Percentiles rank a stretch among this genome's conserved stretches.
phyloP scores from a whole-genome alignment of 495 filamentous ascomycete genomes.

The Penicillium angulare region DNA sequence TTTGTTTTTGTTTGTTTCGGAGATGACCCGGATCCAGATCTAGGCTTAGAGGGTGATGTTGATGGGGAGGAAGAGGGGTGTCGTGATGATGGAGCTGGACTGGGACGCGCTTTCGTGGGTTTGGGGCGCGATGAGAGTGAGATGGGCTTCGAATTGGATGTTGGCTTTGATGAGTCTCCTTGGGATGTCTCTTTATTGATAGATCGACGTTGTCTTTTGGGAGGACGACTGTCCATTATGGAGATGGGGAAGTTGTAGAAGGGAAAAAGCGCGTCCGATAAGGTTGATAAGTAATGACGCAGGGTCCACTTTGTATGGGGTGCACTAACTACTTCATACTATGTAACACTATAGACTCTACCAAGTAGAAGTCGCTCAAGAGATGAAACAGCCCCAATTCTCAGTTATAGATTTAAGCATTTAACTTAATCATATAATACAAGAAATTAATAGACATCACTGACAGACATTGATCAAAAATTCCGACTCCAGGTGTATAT shows the following conservation, averaged over 20 bases:
- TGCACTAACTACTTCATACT: background rate
- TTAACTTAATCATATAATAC: too few relatives aligned
- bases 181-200: slow-evolving; percentile 1
- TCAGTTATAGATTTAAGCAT: too few relatives aligned
- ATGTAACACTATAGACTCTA: too few relatives aligned
- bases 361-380: too few relatives aligned
- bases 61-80: slow-evolving; percentile 17
- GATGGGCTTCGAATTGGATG: slow-evolving; percentile 3
- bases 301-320: background rate
- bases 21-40: slow-evolving; percentile 2
- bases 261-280: slow-evolving; percentile 12
- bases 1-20: slow-evolving; percentile 14
- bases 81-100: slow-evolving; percentile 3
- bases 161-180: slow-evolving; percentile 2
- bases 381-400: too few relatives aligned
- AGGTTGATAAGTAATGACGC: too few relatives aligned
- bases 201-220: slow-evolving; percentile 46
- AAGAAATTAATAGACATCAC: too few relatives aligned
- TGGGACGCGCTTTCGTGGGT: slow-evolving; percentile 10
- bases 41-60: slow-evolving; percentile 18
- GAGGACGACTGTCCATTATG: slow-evolving; percentile 47
- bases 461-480: background rate
- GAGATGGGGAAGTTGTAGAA: background rate
- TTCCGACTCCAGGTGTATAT: slow-evolving; percentile 6
- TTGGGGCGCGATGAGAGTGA: slow-evolving; percentile 14